These are phyloP conservation scores for Phytopythium ostracodes DNA, from an alignment of 352 stramenopile species.

Conservation along the genomic window DNA sequence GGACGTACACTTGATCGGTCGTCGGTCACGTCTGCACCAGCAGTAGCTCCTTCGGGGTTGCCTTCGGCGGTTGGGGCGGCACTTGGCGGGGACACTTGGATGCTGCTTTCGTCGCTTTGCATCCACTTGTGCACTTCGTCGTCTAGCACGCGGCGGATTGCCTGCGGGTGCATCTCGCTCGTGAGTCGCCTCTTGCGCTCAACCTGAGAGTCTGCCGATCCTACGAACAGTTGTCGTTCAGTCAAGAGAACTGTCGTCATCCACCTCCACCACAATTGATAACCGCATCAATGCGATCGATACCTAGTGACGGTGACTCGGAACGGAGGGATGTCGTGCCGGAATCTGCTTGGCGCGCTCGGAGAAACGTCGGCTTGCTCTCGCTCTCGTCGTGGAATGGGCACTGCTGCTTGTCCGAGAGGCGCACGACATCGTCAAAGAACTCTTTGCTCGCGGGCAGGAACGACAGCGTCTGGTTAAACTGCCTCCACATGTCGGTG, in stretches of 20 bases:
- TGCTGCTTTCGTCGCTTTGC: slow-evolving; percentile 36
- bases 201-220: background rate
- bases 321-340: background rate
- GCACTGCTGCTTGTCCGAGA: slow-evolving; percentile 22
- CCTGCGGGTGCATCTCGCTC: slow-evolving; percentile 78
- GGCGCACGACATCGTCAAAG: slow-evolving; percentile 66
- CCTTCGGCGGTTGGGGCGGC: background rate
- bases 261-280: background rate
- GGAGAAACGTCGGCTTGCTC: background rate
- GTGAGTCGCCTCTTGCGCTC: slow-evolving; percentile 39
- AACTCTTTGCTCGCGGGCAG: slow-evolving; percentile 77
- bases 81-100: slow-evolving; percentile 1
- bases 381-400: background rate
- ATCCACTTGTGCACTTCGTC: slow-evolving; percentile 70
- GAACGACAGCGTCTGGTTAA: slow-evolving; percentile 75
- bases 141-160: slow-evolving; percentile 57
- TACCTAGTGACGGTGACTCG: background rate
- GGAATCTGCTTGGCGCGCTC: background rate
- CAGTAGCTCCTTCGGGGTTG: background rate
- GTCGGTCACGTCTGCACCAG: slow-evolving; percentile 10
- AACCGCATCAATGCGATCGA: background rate
- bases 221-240: background rate
- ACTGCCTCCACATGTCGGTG: slow-evolving; percentile 67
- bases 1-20: slow-evolving; percentile 29
- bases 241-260: background rate